Base-by-base conservation (phyloP, 345 rosid species). In the Gossypium sturtianum region DNA sequence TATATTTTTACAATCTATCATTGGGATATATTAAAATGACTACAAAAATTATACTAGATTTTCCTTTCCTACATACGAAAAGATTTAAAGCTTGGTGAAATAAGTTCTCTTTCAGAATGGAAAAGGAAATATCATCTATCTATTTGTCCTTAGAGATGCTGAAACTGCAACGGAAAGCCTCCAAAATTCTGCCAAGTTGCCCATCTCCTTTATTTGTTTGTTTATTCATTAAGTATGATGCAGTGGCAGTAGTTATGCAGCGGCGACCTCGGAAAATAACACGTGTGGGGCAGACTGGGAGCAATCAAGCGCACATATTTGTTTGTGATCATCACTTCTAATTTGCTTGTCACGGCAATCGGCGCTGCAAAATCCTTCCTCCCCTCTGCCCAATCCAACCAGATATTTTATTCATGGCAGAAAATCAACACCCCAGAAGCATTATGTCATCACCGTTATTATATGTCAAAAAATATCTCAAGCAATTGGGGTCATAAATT, bases 311-410 rank as follows among this genome's bases (percentile, higher is more conserved):
- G 57, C 59, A 27, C 81, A 67, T 12, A 47, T 77, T 12, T 80
- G 79, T 29, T 71, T 74, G 72, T 61, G 70, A 60, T 82, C 74
- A 22, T 80, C 79, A 2, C 54, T 74, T 63, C 64, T 48, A 3
- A 83, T 83, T 12, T 80, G 79, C 48, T 57, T 71, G 64, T 77
- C 77, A 5, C 81, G 79, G 73, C 85, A 83, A 23, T 76, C 82
- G 4, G 25, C 48, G 22, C 82, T 74, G 70, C 85, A 79, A 74
- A 76, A 82, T 22, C 79, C 79, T 22, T 72, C 75, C 67, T 80
- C 85, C 15, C 81, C 85, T 70, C 85, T 77, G 78, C 79, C 77
- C 41, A 27, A 43, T 16, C 15, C 34, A 25, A 52, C 3, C 10
- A 54, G 41, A 34, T 34, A 34, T 34, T 34, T 34, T 4, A 5